Evolutionary conservation across 1,284 basidiomycete genomes (phyloP).

Genomic region (Irpex sp.): DNA sequence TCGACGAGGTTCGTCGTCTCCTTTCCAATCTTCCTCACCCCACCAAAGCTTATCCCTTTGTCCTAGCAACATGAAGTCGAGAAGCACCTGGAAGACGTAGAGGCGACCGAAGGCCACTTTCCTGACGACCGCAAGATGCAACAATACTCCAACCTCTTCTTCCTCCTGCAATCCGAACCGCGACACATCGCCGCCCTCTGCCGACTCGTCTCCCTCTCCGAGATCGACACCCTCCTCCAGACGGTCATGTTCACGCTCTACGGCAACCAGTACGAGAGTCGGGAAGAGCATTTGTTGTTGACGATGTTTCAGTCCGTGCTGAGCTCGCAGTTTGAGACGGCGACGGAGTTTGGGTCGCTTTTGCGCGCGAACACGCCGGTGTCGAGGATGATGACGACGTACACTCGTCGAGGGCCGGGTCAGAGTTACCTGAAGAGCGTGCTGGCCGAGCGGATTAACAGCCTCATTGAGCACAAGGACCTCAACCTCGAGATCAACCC

Average conservation of each 20-base stretch:
- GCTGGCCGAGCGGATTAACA: slow-evolving; percentile 95
- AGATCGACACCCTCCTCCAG: slow-evolving; percentile 98
- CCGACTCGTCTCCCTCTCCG: slow-evolving; percentile 92
- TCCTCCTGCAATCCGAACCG: slow-evolving; percentile 96
- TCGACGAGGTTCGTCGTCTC: slow-evolving; percentile 75
- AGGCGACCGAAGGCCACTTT: slow-evolving; percentile 84
- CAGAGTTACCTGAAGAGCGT: slow-evolving; percentile 98
- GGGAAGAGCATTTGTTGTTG: slow-evolving; percentile 96
- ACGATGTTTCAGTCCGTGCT: slow-evolving; percentile 99
- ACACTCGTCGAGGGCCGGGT: slow-evolving; percentile 95
- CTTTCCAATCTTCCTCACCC: background rate
- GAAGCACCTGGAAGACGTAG: slow-evolving; percentile 92
- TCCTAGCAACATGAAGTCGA: slow-evolving; percentile 87
- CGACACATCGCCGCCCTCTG: slow-evolving; percentile 95
- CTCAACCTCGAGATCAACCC: slow-evolving; percentile 99
- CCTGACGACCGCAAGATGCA: slow-evolving; percentile 92
- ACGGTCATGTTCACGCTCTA: slow-evolving; percentile 99
- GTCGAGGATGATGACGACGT: slow-evolving; percentile 99
- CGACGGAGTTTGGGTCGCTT: slow-evolving; percentile 95
- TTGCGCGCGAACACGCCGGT: slow-evolving; percentile 98
- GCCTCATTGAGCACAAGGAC: slow-evolving; percentile 97
- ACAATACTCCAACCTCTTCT: slow-evolving; percentile 98
- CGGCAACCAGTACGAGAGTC: slow-evolving; percentile 98
- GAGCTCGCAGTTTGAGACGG: slow-evolving; percentile 97
- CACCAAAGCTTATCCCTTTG: slow-evolving; percentile 4